Percentiles rank a stretch among this genome's conserved stretches.
Evolutionary conservation across 441 rosid species (phyloP).

Genomic region (Pelargonium exstipulatum): DNA sequence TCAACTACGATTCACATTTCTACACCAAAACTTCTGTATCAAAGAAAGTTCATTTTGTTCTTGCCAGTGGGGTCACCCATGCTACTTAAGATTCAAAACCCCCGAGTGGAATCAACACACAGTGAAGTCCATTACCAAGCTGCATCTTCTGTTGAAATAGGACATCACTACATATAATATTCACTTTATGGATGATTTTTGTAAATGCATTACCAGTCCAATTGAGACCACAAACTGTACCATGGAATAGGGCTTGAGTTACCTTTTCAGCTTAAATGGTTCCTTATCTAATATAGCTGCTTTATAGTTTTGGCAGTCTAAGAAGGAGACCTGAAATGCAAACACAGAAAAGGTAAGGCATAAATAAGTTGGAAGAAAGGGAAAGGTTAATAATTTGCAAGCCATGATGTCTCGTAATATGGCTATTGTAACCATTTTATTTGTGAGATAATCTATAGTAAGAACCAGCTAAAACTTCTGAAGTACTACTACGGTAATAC

Average conservation of each 20-base stretch:
- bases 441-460: too few species aligned
- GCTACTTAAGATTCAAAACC: not conserved
- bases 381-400: conserved; percentile 6
- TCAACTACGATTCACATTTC: not conserved
- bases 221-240: not conserved
- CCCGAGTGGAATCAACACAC: not conserved
- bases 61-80: not conserved
- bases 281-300: conserved; percentile 57
- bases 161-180: not conserved
- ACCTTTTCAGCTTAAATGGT: conserved; percentile 82
- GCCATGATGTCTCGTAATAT: not conserved
- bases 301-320: conserved; percentile 61
- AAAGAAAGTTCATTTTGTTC: not conserved
- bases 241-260: conserved; percentile 12
- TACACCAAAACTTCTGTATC: not conserved
- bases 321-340: conserved; percentile 58
- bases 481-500: too few species aligned
- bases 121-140: too few species aligned
- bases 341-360: conserved; percentile 11
- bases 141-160: conserved; percentile 2
- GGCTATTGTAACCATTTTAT: too few species aligned
- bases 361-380: not conserved
- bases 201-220: not conserved
- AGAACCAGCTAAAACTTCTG: too few species aligned
- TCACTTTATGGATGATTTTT: conserved; percentile 1